Conservation (phyloP, 495 filamentous ascomycete species). For the Glarea lozoyensis region DNA sequence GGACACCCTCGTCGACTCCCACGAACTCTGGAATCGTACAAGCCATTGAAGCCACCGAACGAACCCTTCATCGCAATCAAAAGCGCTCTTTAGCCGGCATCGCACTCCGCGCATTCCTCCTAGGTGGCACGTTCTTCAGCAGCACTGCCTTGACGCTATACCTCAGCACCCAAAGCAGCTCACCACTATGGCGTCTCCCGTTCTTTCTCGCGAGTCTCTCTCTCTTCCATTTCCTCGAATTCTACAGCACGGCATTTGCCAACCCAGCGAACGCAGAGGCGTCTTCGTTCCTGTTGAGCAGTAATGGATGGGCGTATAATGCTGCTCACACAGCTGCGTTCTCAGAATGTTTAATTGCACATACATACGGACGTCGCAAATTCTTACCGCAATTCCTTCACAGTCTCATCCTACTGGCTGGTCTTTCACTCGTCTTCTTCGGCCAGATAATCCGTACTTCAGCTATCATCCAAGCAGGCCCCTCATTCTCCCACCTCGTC, state of each 20-base stretch:
- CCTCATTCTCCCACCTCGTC: slow-evolving; percentile 86
- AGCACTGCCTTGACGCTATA: slow-evolving; percentile 31
- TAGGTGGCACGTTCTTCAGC: slow-evolving; percentile 38
- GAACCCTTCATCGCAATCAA: slow-evolving; percentile 36
- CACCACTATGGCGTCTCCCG: slow-evolving; percentile 75
- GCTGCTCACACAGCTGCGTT: slow-evolving; percentile 69
- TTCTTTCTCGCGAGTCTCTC: slow-evolving; percentile 71
- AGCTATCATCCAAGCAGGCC: slow-evolving; percentile 84
- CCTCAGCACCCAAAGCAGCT: slow-evolving; percentile 29
- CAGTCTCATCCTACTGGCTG: slow-evolving; percentile 35
- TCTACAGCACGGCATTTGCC: slow-evolving; percentile 74
- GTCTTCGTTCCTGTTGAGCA: slow-evolving; percentile 72
- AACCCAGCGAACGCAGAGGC: slow-evolving; percentile 67
- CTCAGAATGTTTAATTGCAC: slow-evolving; percentile 57
- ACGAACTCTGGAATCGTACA: slow-evolving; percentile 3
- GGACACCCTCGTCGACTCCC: neutral
- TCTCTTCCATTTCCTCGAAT: slow-evolving; percentile 94
- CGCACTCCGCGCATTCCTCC: slow-evolving; percentile 53
- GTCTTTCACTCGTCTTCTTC: slow-evolving; percentile 51
- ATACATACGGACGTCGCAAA: slow-evolving; percentile 47
- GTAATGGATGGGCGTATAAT: slow-evolving; percentile 79
- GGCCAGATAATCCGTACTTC: slow-evolving; percentile 66
- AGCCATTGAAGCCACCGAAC: slow-evolving; percentile 25
- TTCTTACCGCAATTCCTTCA: slow-evolving; percentile 26
- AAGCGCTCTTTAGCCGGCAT: slow-evolving; percentile 70